phyloP scores from a whole-genome alignment of 106 monocot genomes.

The Dendrobium chrysotoxum region DNA sequence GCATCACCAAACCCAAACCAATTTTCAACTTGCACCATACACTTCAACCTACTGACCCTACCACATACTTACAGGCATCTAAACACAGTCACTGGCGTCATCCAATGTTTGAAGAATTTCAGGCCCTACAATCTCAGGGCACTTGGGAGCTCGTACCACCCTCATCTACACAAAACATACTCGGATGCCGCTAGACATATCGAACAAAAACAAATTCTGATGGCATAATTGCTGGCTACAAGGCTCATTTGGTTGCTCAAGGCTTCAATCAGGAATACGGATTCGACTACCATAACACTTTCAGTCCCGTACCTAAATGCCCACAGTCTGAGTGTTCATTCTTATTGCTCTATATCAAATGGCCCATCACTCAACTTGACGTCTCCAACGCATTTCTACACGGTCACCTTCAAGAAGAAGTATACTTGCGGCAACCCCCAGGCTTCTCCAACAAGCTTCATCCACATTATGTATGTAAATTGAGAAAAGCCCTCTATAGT shows the following conservation, averaged over 20 bases:
- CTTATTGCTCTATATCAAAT: background rate
- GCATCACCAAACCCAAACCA: background rate
- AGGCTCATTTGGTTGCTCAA: background rate
- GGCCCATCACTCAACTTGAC: too few species aligned
- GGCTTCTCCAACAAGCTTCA: too few species aligned
- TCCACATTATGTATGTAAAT: too few species aligned
- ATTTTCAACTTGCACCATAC: background rate
- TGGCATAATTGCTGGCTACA: background rate
- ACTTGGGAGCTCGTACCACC: background rate
- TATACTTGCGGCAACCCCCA: too few species aligned
- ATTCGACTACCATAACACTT: background rate
- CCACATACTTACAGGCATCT: background rate
- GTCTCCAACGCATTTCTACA: too few species aligned
- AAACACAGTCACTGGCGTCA: background rate
- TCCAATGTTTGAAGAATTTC: background rate
- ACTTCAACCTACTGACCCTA: background rate
- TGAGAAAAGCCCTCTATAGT: too few species aligned
- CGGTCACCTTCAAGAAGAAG: too few species aligned
- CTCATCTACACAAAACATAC: background rate
- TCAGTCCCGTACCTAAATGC: background rate
- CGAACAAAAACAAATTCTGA: background rate
- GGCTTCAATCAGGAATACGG: background rate
- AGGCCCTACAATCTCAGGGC: too few species aligned
- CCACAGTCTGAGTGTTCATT: background rate
- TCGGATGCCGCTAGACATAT: background rate